phyloP scores from a whole-genome alignment of 2,329 filamentous ascomycete genomes.

The Corinectria fuckeliana region DNA sequence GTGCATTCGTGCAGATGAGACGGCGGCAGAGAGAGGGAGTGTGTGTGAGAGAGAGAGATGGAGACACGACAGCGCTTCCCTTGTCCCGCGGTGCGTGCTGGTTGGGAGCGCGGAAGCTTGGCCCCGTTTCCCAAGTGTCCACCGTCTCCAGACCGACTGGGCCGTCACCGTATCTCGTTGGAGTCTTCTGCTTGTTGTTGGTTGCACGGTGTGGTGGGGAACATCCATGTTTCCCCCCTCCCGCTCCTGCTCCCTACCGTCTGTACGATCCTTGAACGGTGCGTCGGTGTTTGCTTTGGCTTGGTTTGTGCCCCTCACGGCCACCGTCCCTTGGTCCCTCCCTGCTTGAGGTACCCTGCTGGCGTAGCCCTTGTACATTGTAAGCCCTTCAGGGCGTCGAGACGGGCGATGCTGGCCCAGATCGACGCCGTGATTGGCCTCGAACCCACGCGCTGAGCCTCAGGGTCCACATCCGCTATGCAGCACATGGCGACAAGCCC shows the following conservation, averaged over 20 bases:
- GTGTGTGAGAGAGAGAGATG: too few species aligned
- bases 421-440: slow-evolving; percentile 28
- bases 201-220: slow-evolving; percentile 11
- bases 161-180: slow-evolving; percentile 9
- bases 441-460: slow-evolving; percentile 27
- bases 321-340: not conserved
- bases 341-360: too few species aligned
- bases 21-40: slow-evolving; percentile 3
- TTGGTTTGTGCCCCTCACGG: not conserved
- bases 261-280: slow-evolving; percentile 14
- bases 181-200: not conserved
- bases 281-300: not conserved
- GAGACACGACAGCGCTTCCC: too few species aligned
- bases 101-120: slow-evolving; percentile 11
- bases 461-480: slow-evolving; percentile 36
- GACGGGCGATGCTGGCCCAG: slow-evolving; percentile 8
- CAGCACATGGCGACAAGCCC: slow-evolving; percentile 26
- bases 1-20: slow-evolving; percentile 1
- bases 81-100: slow-evolving; percentile 11
- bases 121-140: slow-evolving; percentile 20
- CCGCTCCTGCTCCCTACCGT: not conserved
- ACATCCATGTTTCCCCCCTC: not conserved
- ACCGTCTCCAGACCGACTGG: slow-evolving; percentile 22
- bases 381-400: slow-evolving; percentile 17
- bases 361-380: slow-evolving; percentile 3